Base-by-base conservation (phyloP, 1,284 basidiomycete species). In the Chondrostereum purpureum region DNA sequence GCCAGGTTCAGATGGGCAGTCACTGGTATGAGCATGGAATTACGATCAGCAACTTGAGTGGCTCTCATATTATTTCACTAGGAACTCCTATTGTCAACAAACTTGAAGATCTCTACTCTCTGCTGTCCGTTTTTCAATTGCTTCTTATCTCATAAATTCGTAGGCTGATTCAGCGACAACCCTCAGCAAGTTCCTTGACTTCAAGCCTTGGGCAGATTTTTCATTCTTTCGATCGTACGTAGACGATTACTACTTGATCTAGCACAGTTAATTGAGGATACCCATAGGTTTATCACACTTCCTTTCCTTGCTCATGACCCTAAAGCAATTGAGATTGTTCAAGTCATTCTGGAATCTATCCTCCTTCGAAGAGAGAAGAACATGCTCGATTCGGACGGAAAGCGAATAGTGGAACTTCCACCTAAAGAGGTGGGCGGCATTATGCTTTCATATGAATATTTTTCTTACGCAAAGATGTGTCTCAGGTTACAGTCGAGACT, bases 51-150 rank as follows among this genome's bases (percentile, higher is more conserved):
- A n/a, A n/a, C n/a, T n/a, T n/a, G n/a, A n/a, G 44, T 17, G 34
- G 49, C 16, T 46, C 27, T 24, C 10, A 39, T 13, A 5, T 39
- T 38, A 27, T 31, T 47, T n/a, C 34, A n/a, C 8, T 31, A 77
- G 88, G 92, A 22, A 98, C 95, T 8, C 95, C 95, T 0, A 98
- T 99, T 51, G 92, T 98, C 48, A 99, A 99, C 60, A 81, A 85
- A 41, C 73, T 98, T 3, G 95, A 97, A 51, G 94, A 98, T 58
- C 69, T 99, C 5, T 94, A 88, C 57, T 93, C 90, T 0, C 70
- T 96, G 2, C 65, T 96, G 85, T 89, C 48, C 55, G 83, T 22
- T n/a, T n/a, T n/a, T n/a, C 60, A 6, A 16, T 40, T 4, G 2
- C 21, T 42, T 6, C 19, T 50, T n/a, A n/a, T 19, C 27, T 27